Evolutionary conservation across 225 moss, liverwort and hornwort genomes (phyloP).

Genomic region (Polytrichum formosum): DNA sequence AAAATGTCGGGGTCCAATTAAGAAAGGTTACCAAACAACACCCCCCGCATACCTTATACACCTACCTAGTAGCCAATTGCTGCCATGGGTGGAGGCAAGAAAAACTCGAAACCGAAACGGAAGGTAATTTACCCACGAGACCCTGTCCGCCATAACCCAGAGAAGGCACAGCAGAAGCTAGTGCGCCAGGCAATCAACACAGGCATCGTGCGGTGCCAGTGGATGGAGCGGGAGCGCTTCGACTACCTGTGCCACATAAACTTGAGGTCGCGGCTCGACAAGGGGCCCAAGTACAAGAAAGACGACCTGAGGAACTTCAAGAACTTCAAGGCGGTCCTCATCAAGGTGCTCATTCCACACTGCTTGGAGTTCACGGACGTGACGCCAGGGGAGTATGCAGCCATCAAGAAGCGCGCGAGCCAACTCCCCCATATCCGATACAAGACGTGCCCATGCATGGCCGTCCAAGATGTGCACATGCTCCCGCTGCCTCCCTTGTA

Average conservation of each 20-base stretch:
- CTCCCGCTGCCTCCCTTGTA: slow-evolving; percentile 3
- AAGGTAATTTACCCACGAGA: slow-evolving; percentile 5
- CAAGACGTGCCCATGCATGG: neutral
- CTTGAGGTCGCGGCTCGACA: neutral
- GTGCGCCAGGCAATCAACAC: neutral
- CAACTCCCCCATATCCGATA: neutral
- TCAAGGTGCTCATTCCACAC: neutral
- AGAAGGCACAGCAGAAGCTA: slow-evolving; percentile 1
- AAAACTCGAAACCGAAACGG: neutral
- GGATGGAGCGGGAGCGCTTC: neutral
- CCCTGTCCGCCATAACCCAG: slow-evolving; percentile 1
- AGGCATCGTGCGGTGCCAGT: neutral
- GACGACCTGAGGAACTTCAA: neutral
- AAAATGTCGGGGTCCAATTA: too few relatives aligned
- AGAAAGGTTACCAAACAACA: neutral
- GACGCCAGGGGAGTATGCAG: neutral
- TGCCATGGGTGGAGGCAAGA: too few relatives aligned
- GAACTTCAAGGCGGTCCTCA: neutral
- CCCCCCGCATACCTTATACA: neutral
- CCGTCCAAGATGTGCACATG: neutral
- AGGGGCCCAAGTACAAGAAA: slow-evolving; percentile 2
- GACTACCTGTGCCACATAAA: slow-evolving; percentile 2
- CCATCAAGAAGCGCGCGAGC: neutral
- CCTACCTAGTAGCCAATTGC: too few relatives aligned
- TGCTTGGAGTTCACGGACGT: slow-evolving; percentile 2